Evolutionary conservation across 768 basidiomycete species (phyloP).

Genomic region (Leccinum boreale): DNA sequence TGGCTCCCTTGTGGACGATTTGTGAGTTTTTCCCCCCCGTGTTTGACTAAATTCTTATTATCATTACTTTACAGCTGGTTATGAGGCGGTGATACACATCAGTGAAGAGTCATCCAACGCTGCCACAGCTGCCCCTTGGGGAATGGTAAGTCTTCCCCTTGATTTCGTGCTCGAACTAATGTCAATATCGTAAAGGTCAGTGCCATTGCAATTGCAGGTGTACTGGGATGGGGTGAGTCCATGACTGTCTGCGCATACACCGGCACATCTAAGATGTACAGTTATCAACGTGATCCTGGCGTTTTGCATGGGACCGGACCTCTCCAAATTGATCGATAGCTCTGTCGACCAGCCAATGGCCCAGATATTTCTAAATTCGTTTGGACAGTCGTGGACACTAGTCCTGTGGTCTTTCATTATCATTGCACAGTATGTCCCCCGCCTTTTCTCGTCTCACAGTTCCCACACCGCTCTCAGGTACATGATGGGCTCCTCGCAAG

Average conservation of each 20-base stretch:
- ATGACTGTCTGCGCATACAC: neutral
- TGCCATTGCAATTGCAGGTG: constrained; percentile 42
- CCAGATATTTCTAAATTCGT: constrained; percentile 37
- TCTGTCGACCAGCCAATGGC: constrained; percentile 41
- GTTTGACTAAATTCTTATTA: neutral
- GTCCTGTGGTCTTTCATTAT: constrained; percentile 53
- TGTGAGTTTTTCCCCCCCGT: constrained; percentile 21
- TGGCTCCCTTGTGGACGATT: constrained; percentile 47
- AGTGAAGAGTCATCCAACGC: constrained; percentile 56
- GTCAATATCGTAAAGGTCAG: constrained; percentile 13
- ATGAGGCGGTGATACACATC: constrained; percentile 49
- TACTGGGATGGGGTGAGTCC: constrained; percentile 42
- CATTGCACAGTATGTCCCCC: constrained; percentile 37
- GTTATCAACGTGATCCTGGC: constrained; percentile 51
- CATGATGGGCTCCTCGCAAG: constrained; percentile 21
- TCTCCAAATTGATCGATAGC: constrained; percentile 35
- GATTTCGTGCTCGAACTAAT: neutral
- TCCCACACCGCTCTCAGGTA: constrained; percentile 25
- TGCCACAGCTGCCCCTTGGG: constrained; percentile 51
- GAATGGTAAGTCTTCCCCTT: constrained; percentile 38
- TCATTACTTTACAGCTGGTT: constrained; percentile 29
- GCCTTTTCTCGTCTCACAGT: neutral
- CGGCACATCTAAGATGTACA: constrained; percentile 5
- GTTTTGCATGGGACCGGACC: constrained; percentile 54
- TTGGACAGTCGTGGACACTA: constrained; percentile 41